phyloP scores from a whole-genome alignment of 257 asterid species.

The Nyctanthes arbortristis region DNA sequence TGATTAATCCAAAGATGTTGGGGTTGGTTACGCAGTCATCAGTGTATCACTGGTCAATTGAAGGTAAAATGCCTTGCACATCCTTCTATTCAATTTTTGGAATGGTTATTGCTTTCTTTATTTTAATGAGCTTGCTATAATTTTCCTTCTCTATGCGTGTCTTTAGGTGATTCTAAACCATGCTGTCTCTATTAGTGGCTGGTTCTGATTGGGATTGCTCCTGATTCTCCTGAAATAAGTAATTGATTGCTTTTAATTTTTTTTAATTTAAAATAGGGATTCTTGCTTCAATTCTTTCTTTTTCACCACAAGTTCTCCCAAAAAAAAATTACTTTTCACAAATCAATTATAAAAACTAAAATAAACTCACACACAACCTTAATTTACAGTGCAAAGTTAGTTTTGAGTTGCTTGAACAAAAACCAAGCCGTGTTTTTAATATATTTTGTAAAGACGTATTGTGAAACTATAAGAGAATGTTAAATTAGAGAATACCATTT shows the following conservation, averaged over 20 bases:
- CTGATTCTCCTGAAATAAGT: slow-evolving; percentile 87
- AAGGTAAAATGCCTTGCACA: slow-evolving; percentile 45
- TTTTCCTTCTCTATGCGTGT: slow-evolving; percentile 15
- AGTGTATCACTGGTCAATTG: slow-evolving; percentile 94
- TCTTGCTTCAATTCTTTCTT: too few species aligned
- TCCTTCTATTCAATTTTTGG: slow-evolving; percentile 10
- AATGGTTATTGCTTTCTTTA: neutral
- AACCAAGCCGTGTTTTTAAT: too few species aligned
- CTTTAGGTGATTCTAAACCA: slow-evolving; percentile 87
- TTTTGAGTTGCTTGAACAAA: too few species aligned
- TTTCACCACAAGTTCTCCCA: too few species aligned
- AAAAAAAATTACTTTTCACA: too few species aligned
- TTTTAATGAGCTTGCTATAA: neutral
- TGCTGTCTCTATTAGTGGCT: slow-evolving; percentile 92
- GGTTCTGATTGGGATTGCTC: slow-evolving; percentile 94
- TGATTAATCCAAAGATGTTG: slow-evolving; percentile 85
- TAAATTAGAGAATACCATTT: too few species aligned
- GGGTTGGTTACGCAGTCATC: slow-evolving; percentile 88
- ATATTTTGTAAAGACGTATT: too few species aligned
- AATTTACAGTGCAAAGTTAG: too few species aligned
- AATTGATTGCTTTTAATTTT: slow-evolving; percentile 6
- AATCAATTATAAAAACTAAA: too few species aligned
- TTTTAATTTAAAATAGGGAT: too few species aligned
- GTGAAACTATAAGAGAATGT: too few species aligned
- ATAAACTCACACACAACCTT: too few species aligned